A percentile compares a stretch with the other conserved stretches of the same genome.
Evolutionary conservation across 2,329 filamentous ascomycete species (phyloP).

Genomic region (Colletotrichum endophyticum): DNA sequence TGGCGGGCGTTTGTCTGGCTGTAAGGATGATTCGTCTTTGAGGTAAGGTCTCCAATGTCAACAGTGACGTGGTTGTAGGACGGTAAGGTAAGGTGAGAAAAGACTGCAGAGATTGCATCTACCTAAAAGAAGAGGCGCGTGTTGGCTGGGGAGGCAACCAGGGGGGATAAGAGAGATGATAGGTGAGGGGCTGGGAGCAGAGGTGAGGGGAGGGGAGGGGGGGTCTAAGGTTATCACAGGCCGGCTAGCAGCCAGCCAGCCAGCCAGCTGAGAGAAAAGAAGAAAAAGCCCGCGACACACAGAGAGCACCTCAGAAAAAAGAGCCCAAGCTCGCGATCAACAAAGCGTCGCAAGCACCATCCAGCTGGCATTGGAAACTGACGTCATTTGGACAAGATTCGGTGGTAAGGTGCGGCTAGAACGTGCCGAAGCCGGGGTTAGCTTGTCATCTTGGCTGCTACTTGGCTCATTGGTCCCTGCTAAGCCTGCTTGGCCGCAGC

Average conservation of each 20-base stretch:
- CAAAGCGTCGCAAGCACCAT: slow-evolving; percentile 18
- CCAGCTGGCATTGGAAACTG: not conserved
- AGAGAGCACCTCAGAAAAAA: not conserved
- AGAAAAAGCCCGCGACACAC: not conserved
- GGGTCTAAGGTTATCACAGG: slow-evolving; percentile 7
- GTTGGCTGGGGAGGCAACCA: not conserved
- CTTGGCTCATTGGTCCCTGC: not conserved
- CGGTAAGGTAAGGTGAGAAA: not conserved
- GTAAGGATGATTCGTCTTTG: not conserved
- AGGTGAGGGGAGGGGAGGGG: not conserved
- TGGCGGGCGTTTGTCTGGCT: not conserved
- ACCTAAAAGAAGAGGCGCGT: not conserved
- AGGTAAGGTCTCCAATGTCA: not conserved
- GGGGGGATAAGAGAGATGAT: not conserved
- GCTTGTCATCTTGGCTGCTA: not conserved
- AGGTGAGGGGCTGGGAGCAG: not conserved
- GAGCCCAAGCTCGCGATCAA: not conserved
- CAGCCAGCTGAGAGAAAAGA: not conserved
- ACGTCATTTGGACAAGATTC: slow-evolving; percentile 8
- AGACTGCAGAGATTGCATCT: not conserved
- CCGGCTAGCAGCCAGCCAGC: not conserved
- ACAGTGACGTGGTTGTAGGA: not conserved
- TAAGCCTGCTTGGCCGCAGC: slow-evolving; percentile 5
- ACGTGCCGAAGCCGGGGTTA: slow-evolving; percentile 8
- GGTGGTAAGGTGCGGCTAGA: slow-evolving; percentile 1